Evolutionary conservation across 306 rosid genomes (phyloP), one percentile per base, ranked within the genome.

Genomic region (Sesbania bispinosa): DNA sequence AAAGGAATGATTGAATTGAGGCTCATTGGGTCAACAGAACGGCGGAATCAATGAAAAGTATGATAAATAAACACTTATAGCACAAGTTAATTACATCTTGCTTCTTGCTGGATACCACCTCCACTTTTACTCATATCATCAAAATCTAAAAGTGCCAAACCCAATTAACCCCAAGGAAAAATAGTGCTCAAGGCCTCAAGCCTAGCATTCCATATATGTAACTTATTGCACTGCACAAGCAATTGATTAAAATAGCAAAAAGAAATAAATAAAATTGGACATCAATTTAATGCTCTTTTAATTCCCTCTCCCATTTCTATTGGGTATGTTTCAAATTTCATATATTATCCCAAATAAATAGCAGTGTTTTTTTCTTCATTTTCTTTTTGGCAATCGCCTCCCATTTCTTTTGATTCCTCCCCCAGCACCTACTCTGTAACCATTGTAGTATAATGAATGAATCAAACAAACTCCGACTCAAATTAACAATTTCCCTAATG

Each of bases 401-500:
- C 15, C 48, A 3, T 27, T 43, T 5, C 14, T 21, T 41, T 59
- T 71, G 4, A 16, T 33, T 61, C 26, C 32, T 26, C n/a, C 21
- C 66, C 52, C 51, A 65, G 45, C 68, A 36, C 62, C 76, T 36
- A 62, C 62, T 29, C 62, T 53, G 50, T 50, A 66, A 75, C 62
- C 46, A 38, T 38, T 67, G 70, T 78, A 45, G 42, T 62, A 77
- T 69, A 26, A 53, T 18, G 45, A 81, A 79, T 76, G 64, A 72
- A 75, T 75, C 23, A 51, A 84, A 57, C 50, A 54, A 76, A 39
- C 27, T 42, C 16, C 57, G 62, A 26, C 45, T 50, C 51, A 58
- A 62, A 68, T 21, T 41, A 71, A 58, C 72, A 77, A 62, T 58
- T 45, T 66, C 35, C 70, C 92, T 82, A 82, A 43, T 55, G 81